Evolutionary conservation across 192 early-diverging fungal species (phyloP).

Genomic region (Chytriomyces confervae): DNA sequence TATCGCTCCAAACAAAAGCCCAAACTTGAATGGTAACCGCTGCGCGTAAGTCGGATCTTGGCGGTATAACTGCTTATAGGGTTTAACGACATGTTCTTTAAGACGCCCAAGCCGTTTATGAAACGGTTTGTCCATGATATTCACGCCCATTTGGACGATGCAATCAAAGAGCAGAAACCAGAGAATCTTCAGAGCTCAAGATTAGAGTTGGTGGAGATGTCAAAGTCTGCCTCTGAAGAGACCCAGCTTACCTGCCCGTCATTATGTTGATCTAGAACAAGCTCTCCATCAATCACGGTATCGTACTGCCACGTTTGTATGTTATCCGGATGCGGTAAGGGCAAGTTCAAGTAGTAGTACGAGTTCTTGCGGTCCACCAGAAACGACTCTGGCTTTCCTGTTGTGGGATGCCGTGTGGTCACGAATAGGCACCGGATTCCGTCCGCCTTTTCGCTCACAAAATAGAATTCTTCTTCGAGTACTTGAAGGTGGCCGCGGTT

Average conservation of each 20-base stretch:
- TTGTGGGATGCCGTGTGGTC: constrained; percentile 31
- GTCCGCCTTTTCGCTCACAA: constrained; percentile 67
- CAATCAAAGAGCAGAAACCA: constrained; percentile 72
- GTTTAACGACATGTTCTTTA: constrained; percentile 65
- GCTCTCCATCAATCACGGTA: constrained; percentile 91
- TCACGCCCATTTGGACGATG: constrained; percentile 62
- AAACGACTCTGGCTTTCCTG: constrained; percentile 38
- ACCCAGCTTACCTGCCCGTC: constrained; percentile 37
- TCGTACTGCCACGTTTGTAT: constrained; percentile 59
- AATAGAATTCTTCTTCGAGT: constrained; percentile 61
- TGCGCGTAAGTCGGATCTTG: constrained; percentile 42
- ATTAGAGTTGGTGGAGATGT: constrained; percentile 10
- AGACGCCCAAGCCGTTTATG: constrained; percentile 76
- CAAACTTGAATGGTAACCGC: constrained; percentile 61
- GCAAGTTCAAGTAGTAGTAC: constrained; percentile 67
- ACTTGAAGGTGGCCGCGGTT: constrained; percentile 45
- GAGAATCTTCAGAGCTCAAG: constrained; percentile 30
- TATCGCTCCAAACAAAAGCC: neutral
- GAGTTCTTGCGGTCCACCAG: constrained; percentile 85
- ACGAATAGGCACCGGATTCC: constrained; percentile 61
- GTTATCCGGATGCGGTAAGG: constrained; percentile 57
- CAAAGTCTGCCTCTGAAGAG: neutral
- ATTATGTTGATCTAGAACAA: constrained; percentile 76
- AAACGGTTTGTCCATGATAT: constrained; percentile 63
- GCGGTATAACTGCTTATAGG: constrained; percentile 61